Evolutionary conservation across 2,329 filamentous ascomycete genomes (phyloP).

Genomic region (Incumbomyces lentus): DNA sequence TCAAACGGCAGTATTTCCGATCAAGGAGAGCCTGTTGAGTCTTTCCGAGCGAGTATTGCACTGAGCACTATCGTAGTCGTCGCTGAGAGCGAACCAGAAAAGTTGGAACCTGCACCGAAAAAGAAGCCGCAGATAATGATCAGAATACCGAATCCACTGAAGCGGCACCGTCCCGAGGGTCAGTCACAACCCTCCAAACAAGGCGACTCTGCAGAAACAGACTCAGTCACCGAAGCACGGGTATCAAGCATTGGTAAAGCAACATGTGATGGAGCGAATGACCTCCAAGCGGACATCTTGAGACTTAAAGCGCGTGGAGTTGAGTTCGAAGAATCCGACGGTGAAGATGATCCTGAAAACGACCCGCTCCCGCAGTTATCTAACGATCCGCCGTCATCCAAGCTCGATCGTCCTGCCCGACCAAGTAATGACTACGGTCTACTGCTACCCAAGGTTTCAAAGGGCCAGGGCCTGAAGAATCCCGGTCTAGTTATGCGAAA

Average conservation of each 20-base stretch:
- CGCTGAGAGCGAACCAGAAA: no score
- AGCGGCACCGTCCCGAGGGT: no score
- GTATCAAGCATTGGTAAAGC: background rate
- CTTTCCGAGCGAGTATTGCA: no score
- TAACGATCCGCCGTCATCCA: background rate
- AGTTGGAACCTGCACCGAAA: no score
- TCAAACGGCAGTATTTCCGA: no score
- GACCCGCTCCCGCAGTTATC: background rate
- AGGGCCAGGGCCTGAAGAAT: conserved; percentile 1
- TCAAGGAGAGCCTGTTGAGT: no score
- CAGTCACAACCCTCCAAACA: no score
- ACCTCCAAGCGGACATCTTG: background rate
- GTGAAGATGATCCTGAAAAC: background rate
- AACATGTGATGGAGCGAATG: background rate
- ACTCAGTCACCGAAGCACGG: no score
- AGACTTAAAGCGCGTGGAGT: background rate
- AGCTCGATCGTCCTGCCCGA: background rate
- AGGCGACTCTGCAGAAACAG: no score
- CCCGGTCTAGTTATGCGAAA: background rate
- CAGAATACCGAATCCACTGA: no score
- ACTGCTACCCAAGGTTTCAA: background rate
- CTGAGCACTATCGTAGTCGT: no score
- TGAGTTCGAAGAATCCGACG: background rate
- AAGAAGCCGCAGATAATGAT: no score
- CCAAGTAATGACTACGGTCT: background rate